phyloP scores from a whole-genome alignment of 2,329 filamentous ascomycete genomes.

The Ophiostoma australiae region DNA sequence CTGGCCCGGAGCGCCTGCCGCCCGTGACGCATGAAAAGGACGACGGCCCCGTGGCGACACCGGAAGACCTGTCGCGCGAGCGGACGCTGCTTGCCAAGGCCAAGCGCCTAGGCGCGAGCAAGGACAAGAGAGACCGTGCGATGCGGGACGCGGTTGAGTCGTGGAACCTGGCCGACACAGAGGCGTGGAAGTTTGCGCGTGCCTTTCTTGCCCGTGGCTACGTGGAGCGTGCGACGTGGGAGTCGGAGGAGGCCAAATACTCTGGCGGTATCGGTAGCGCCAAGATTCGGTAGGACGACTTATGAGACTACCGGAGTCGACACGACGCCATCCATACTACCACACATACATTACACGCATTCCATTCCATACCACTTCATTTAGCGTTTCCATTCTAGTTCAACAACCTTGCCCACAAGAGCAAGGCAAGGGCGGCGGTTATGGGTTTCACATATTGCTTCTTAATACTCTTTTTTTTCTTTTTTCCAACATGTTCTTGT shows the following conservation, averaged over 20 bases:
- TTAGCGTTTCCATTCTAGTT: constrained; percentile 9
- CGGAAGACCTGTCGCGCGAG: constrained; percentile 53
- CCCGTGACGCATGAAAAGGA: constrained; percentile 45
- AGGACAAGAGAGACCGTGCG: constrained; percentile 41
- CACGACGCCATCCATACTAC: not conserved
- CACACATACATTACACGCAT: not conserved
- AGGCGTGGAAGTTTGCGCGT: constrained; percentile 70
- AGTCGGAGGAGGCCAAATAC: constrained; percentile 62
- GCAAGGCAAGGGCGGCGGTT: not conserved
- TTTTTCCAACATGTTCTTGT: not conserved
- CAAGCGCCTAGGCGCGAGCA: constrained; percentile 43
- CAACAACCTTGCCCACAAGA: not conserved
- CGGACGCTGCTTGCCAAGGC: constrained; percentile 46
- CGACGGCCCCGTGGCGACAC: constrained; percentile 47
- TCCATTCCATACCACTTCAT: not conserved
- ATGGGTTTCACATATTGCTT: constrained; percentile 13
- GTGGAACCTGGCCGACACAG: constrained; percentile 67
- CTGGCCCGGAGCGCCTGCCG: constrained; percentile 53
- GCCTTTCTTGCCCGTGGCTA: constrained; percentile 60
- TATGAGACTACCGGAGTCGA: not conserved
- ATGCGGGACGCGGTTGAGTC: constrained; percentile 56
- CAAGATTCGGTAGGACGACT: constrained; percentile 12
- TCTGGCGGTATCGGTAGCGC: constrained; percentile 55
- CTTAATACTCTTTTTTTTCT: not conserved
- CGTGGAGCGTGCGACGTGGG: constrained; percentile 63